These are phyloP conservation scores for Vachellia collinsii DNA, from an alignment of 306 rosid species.

Conservation along the genomic window DNA sequence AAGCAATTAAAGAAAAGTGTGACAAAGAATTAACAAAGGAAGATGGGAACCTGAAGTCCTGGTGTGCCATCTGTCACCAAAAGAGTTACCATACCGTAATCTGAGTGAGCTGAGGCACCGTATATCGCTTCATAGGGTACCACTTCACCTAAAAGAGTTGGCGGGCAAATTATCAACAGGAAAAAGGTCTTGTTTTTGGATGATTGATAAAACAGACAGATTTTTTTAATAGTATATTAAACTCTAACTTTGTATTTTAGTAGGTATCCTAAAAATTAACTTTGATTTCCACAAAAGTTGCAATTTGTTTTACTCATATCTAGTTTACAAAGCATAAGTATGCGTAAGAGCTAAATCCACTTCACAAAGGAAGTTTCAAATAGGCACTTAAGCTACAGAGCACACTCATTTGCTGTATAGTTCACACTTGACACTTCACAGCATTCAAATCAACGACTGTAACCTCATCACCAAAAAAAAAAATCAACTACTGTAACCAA, in stretches of 20 bases:
- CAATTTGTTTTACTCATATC: constrained; percentile 17
- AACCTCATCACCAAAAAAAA: no score
- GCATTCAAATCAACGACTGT: background rate
- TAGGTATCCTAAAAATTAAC: background rate
- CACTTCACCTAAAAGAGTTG: constrained; percentile 57
- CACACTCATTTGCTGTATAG: constrained; percentile 16
- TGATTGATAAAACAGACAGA: constrained; percentile 9
- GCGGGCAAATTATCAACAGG: constrained; percentile 6
- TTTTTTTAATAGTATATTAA: background rate
- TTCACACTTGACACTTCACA: background rate
- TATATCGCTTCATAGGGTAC: constrained; percentile 54
- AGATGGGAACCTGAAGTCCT: constrained; percentile 77
- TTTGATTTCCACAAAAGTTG: constrained; percentile 8
- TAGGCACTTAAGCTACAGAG: background rate
- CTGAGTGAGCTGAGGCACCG: constrained; percentile 89
- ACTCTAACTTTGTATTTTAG: background rate
- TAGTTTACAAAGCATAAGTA: constrained; percentile 2
- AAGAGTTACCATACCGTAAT: constrained; percentile 87
- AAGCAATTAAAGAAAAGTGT: background rate
- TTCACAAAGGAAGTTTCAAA: constrained; percentile 5
- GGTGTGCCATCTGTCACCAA: constrained; percentile 69
- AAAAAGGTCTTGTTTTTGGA: constrained; percentile 4
- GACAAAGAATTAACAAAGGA: constrained; percentile 30
- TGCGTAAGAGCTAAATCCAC: background rate
- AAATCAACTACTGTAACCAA: constrained; percentile 10